Percentiles rank a stretch among this genome's conserved stretches.
phyloP scores from a whole-genome alignment of 176 grass and related monocot genomes.

The Phragmites australis region DNA sequence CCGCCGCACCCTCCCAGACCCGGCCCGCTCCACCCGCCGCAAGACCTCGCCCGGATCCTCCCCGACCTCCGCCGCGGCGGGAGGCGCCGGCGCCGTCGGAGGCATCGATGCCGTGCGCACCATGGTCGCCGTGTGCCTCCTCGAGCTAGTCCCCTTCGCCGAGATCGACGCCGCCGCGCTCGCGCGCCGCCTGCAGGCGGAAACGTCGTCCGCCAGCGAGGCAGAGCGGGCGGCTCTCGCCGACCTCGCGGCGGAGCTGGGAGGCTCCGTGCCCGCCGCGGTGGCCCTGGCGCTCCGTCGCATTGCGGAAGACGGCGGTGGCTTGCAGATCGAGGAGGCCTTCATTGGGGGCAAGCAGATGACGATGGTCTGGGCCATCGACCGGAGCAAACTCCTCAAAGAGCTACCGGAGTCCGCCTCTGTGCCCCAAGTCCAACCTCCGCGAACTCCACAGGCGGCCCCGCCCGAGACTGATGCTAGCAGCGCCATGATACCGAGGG shows the following conservation, averaged over 20 bases:
- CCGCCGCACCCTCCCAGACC: constrained; percentile 42
- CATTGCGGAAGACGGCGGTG: constrained; percentile 79
- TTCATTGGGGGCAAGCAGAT: constrained; percentile 75
- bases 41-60: constrained; percentile 51
- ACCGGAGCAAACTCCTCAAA: constrained; percentile 93
- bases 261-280: constrained; percentile 55
- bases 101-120: constrained; percentile 73
- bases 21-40: constrained; percentile 58
- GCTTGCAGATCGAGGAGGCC: constrained; percentile 82
- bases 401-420: constrained; percentile 77
- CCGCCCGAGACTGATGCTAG: constrained; percentile 38
- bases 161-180: constrained; percentile 85
- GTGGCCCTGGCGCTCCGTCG: constrained; percentile 73
- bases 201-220: constrained; percentile 62
- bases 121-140: constrained; percentile 90
- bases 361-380: constrained; percentile 91
- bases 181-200: constrained; percentile 68
- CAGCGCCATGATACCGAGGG: constrained; percentile 53
- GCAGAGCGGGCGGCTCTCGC: constrained; percentile 65
- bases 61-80: constrained; percentile 28
- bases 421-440: constrained; percentile 40
- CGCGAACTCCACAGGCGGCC: constrained; percentile 17
- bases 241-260: constrained; percentile 69
- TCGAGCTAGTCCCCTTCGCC: constrained; percentile 75
- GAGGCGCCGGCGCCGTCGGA: constrained; percentile 31